A percentile compares a stretch with the other conserved stretches of the same genome.
These are phyloP conservation scores for Aspergillus mulundensis DNA, from an alignment of 495 filamentous ascomycete species.

Conservation along the genomic window DNA sequence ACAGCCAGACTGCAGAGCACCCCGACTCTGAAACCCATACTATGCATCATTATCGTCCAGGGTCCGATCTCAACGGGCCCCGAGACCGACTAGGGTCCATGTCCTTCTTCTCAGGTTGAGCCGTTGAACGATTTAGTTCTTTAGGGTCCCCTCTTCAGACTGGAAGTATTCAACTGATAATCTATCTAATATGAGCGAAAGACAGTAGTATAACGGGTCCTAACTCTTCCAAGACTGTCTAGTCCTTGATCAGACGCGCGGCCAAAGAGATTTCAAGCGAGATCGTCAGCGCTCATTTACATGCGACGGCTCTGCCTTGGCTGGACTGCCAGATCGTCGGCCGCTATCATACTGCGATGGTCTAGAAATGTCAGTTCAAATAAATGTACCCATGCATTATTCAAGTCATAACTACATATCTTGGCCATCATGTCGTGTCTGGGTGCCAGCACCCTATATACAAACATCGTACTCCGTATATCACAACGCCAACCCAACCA, in stretches of 20 bases:
- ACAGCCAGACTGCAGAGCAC: neutral
- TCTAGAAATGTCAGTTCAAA: neutral
- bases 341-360: neutral
- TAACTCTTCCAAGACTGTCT: neutral
- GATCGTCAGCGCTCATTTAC: neutral
- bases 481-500: neutral
- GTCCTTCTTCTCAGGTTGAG: neutral
- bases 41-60: neutral
- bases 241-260: neutral
- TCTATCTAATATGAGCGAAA: too few species aligned
- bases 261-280: neutral
- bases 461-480: neutral
- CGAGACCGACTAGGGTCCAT: neutral
- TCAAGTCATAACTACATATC: neutral
- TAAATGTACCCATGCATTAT: neutral
- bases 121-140: too few species aligned
- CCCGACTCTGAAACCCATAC: neutral
- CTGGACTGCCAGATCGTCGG: neutral
- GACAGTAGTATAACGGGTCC: too few species aligned
- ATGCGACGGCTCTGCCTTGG: neutral
- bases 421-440: neutral
- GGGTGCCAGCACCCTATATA: neutral
- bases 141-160: neutral
- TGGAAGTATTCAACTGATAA: neutral
- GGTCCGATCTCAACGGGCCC: neutral